phyloP scores from a whole-genome alignment of 2,329 filamentous ascomycete species.

The Neocatenulostroma microsporum region DNA sequence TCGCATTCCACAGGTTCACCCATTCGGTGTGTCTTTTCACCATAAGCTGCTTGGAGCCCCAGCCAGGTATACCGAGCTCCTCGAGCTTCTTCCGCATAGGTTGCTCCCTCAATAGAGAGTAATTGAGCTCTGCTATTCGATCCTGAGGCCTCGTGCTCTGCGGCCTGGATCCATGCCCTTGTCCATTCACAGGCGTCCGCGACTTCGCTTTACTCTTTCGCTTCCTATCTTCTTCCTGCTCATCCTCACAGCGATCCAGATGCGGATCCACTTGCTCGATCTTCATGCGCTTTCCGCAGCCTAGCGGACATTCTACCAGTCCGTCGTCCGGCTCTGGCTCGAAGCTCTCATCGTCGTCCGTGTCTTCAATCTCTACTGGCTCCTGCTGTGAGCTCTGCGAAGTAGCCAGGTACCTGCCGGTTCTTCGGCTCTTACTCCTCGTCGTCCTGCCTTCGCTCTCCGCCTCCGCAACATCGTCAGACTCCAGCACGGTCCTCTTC shows the following conservation, averaged over 20 bases:
- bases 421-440: constrained; percentile 30
- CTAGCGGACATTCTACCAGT: constrained; percentile 71
- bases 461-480: constrained; percentile 23
- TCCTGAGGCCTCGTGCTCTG: constrained; percentile 42
- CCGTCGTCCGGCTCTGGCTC: constrained; percentile 54
- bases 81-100: constrained; percentile 71
- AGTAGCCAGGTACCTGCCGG: too few relatives aligned
- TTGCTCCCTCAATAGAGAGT: constrained; percentile 74
- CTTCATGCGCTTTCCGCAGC: constrained; percentile 73
- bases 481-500: constrained; percentile 35
- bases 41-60: constrained; percentile 61
- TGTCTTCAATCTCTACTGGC: constrained; percentile 29
- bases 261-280: constrained; percentile 69
- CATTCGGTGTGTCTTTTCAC: constrained; percentile 83
- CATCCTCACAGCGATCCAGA: constrained; percentile 58
- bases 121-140: constrained; percentile 72
- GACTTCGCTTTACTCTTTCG: constrained; percentile 11
- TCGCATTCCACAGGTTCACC: constrained; percentile 94
- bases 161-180: constrained; percentile 14
- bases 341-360: constrained; percentile 30
- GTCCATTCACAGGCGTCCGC: constrained; percentile 15
- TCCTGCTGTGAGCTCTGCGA: constrained; percentile 23
- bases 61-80: constrained; percentile 68
- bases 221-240: constrained; percentile 23
- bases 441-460: constrained; percentile 27